Conservation (phyloP, 2,329 filamentous ascomycete genomes). For the Lojkania enalia region DNA sequence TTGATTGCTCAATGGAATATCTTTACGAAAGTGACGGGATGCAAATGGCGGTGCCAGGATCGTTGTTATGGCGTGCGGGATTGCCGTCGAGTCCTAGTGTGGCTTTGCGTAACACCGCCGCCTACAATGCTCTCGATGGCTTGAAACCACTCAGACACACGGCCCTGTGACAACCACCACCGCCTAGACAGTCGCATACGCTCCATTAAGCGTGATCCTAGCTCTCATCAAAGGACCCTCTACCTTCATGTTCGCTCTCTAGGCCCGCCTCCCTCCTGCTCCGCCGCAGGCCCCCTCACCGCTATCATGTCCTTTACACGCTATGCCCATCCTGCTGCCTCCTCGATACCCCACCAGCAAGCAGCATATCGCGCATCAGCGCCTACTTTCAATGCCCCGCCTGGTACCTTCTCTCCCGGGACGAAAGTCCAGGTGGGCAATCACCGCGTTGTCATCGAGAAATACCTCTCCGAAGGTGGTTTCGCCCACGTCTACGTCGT, state of each 20-base stretch:
- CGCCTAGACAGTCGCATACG: slow-evolving; percentile 16
- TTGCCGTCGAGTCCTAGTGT: slow-evolving; percentile 15
- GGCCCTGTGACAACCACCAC: slow-evolving; percentile 24
- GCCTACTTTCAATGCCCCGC: slow-evolving; percentile 45
- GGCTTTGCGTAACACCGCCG: slow-evolving; percentile 32
- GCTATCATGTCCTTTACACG: slow-evolving; percentile 44
- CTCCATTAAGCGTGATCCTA: slow-evolving; percentile 14
- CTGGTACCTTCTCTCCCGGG: slow-evolving; percentile 85
- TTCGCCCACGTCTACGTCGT: slow-evolving; percentile 99
- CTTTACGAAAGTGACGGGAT: too few relatives aligned
- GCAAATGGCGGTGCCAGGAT: neutral
- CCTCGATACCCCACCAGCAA: slow-evolving; percentile 40
- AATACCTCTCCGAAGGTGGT: slow-evolving; percentile 96
- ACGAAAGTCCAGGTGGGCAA: slow-evolving; percentile 96
- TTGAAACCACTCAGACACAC: slow-evolving; percentile 4
- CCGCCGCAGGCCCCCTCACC: slow-evolving; percentile 38
- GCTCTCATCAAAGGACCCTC: slow-evolving; percentile 1
- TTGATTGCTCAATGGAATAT: too few relatives aligned
- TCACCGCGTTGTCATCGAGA: slow-evolving; percentile 92
- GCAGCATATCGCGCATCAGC: slow-evolving; percentile 39
- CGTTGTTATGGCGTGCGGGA: too few relatives aligned
- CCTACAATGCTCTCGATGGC: too few relatives aligned
- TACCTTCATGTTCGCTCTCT: slow-evolving; percentile 39
- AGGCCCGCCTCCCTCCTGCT: slow-evolving; percentile 35
- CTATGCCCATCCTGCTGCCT: slow-evolving; percentile 41